Evolutionary conservation across 768 basidiomycete genomes (phyloP), one percentile per base, ranked within the genome.

Genomic region (Rubroboletus pulcherrimus): DNA sequence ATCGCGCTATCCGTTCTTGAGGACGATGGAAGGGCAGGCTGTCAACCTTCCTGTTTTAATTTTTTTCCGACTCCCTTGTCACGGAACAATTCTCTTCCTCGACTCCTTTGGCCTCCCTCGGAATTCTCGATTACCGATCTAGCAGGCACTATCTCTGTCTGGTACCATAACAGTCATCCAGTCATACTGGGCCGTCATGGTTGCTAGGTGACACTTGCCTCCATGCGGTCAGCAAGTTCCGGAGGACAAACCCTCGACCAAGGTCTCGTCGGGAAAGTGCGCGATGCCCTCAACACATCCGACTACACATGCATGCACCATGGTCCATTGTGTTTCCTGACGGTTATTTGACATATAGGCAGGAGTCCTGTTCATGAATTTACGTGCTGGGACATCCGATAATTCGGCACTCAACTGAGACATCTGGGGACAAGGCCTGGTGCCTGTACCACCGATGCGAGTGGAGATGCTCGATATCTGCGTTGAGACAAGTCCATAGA

Each of bases 341-440:
- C 55, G 19, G 5, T 44, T 46, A 40, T 56, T 50, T 49, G 42
- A 42, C 42, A 24, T 34, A 29, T n/a, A 55, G 42, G 46, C 39
- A 38, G 60, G 48, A 19, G 21, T 40, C 39, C 31, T 40, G 35
- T 44, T 35, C 24, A 19, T 44, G 14, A 39, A 52, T 45, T 54
- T 50, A 34, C 34, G 54, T 59, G 46, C 49, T 51, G 49, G n/a
- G 24, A 63, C 35, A 12, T 39, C 49, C 49, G 47, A 46, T 51
- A 24, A 17, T 31, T 24, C 38, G 38, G 37, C 51, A 44, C 49
- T 40, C 30, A 51, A 35, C 42, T 54, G 54, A 65, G 49, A 62
- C 54, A 64, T 38, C 21, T 17, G 4, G 34, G 41, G 38, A 39
- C 55, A 57, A 30, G 29, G 44, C 24, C 53, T 45, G 50, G 47